Conservation (phyloP, 192 early-diverging fungal species). For the Obelidium mucronatum region DNA sequence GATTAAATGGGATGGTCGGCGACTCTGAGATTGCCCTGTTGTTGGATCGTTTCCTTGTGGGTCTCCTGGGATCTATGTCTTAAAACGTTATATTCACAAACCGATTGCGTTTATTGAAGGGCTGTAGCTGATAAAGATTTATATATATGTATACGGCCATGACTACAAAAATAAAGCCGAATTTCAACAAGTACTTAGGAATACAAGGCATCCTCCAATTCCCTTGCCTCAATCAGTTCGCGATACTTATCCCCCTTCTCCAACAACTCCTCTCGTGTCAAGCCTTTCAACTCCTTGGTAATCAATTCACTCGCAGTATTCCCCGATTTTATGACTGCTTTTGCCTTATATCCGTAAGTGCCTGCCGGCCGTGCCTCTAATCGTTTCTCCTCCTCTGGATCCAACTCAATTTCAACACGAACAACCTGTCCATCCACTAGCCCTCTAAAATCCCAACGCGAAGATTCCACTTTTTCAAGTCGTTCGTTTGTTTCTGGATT, state of each 20-base stretch:
- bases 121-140: no score
- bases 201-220: conserved; percentile 9
- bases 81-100: no score
- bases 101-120: no score
- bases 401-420: conserved; percentile 14
- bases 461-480: not conserved
- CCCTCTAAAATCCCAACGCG: not conserved
- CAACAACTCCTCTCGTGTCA: conserved; percentile 18
- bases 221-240: conserved; percentile 27
- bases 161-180: no score
- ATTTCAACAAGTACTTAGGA: not conserved
- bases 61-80: not conserved
- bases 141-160: no score
- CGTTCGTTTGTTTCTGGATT: not conserved
- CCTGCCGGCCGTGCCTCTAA: not conserved
- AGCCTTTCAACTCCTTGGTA: conserved; percentile 29
- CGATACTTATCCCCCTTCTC: conserved; percentile 18
- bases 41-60: not conserved
- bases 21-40: not conserved
- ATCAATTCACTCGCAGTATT: conserved; percentile 18
- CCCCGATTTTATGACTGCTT: not conserved
- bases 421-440: conserved; percentile 17
- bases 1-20: conserved; percentile 23
- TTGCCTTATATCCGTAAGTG: conserved; percentile 12
- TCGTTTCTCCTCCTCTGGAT: conserved; percentile 32